Conservation (phyloP, 2,329 filamentous ascomycete species). For the Beauveria sp. region DNA sequence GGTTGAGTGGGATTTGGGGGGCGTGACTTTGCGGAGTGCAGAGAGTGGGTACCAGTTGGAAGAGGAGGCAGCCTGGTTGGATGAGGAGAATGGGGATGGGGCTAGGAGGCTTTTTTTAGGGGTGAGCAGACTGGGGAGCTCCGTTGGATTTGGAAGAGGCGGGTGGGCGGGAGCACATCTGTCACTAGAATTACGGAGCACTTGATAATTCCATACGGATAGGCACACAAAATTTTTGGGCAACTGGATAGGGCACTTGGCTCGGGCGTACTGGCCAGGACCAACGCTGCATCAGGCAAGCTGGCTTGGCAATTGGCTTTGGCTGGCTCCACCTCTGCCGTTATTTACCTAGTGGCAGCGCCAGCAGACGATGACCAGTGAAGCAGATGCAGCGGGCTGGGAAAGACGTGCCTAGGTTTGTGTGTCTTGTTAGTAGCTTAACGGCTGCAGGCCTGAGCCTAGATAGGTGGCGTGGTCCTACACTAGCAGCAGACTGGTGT, state of each 20-base stretch:
- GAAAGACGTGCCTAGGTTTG: no score
- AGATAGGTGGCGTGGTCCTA: no score
- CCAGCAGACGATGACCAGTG: not conserved
- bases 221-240: no score
- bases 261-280: not conserved
- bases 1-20: not conserved
- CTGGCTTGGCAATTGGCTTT: no score
- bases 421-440: no score
- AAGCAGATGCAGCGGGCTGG: not conserved
- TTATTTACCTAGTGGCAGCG: not conserved
- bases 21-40: slow-evolving; percentile 11
- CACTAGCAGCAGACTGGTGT: no score
- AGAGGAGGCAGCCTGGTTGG: not conserved
- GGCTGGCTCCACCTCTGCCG: not conserved
- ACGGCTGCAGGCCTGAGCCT: no score
- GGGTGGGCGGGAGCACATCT: not conserved
- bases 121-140: not conserved
- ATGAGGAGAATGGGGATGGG: not conserved
- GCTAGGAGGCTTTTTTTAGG: not conserved
- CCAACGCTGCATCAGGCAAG: no score
- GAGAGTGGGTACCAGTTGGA: not conserved
- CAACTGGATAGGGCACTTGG: not conserved
- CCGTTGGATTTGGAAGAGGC: not conserved
- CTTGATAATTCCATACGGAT: no score
- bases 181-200: not conserved